These are phyloP conservation scores for Falciphora oryzae DNA, from an alignment of 2,329 filamentous ascomycete genomes.

Conservation along the genomic window DNA sequence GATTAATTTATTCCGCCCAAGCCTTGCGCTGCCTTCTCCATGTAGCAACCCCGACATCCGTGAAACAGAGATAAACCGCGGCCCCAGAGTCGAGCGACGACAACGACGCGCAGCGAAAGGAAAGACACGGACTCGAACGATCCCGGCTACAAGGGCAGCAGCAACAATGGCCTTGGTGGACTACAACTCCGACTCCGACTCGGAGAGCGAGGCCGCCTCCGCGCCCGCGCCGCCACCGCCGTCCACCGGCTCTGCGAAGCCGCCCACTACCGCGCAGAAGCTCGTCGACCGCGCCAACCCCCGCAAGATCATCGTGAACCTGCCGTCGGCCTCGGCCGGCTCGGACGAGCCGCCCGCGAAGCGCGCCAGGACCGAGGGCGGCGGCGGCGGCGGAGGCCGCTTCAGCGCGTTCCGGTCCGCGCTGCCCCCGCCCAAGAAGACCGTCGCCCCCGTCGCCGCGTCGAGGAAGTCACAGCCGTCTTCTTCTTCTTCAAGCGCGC, in stretches of 20 bases:
- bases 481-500: neutral
- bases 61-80: neutral
- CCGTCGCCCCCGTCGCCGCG: constrained; percentile 28
- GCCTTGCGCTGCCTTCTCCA: neutral
- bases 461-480: neutral
- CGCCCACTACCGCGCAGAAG: constrained; percentile 46
- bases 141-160: no score
- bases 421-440: constrained; percentile 74
- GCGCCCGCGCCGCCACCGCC: neutral
- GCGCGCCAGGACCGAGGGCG: constrained; percentile 50
- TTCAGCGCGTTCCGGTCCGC: constrained; percentile 84
- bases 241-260: constrained; percentile 13
- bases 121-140: neutral
- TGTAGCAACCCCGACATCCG: neutral
- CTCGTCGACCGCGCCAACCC: constrained; percentile 76
- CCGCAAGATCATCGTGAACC: constrained; percentile 76
- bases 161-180: constrained; percentile 50
- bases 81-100: no score
- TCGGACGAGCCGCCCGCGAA: constrained; percentile 59
- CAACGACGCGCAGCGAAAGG: neutral
- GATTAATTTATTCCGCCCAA: no score
- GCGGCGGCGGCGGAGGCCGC: constrained; percentile 40
- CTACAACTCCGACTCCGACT: constrained; percentile 78
- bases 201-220: constrained; percentile 40
- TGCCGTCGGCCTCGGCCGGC: constrained; percentile 50